Base-by-base conservation (phyloP, 345 rosid species). In the Noccaea bulbosa region DNA sequence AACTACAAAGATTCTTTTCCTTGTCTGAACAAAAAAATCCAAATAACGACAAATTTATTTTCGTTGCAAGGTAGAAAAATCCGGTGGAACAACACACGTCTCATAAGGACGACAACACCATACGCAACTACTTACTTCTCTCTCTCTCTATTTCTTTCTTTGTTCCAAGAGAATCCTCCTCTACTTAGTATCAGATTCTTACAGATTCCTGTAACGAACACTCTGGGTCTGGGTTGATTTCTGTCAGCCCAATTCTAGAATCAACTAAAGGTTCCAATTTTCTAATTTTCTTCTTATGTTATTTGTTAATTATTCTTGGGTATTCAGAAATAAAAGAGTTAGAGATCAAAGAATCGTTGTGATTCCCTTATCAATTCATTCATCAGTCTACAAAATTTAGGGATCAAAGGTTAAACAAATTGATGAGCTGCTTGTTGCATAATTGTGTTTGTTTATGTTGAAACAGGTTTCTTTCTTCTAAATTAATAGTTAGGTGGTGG, bases 101-200 rank as follows among this genome's bases (percentile, higher is more conserved):
- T 67, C 78, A 34, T 35, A 48, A 74, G 39, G 49, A 50, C 63
- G 8, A 59, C 48, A 58, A 59, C 48, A 49, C 69, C 16, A 67
- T 5, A 74, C 78, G 78, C 78, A 75, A 68, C 78, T 44, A 68
- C 78, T 44, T 1, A 9, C 27, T 15, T 39, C 56, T 62, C 17
- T 53, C 60, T 60, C 44, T 35, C 11, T 60, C 16, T 59, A 46
- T 35, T 43, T 8, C 32, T n/a, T 32, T 43, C 47, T 67, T 44
- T 51, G 22, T 53, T 73, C 30, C 52, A 57, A 40, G 35, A 73
- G 43, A 46, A 10, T 22, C 32, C 11, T 27, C 40, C 7, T 60
- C 56, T 51, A 34, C 62, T 11, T 66, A 10, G 14, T 14, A 4
- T 38, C 68, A 20, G 40, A 66, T 67, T 67, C 2, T 16, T 17